Evolutionary conservation across 176 grass and related monocot species (phyloP).

Genomic region (Saccharum officinarum): DNA sequence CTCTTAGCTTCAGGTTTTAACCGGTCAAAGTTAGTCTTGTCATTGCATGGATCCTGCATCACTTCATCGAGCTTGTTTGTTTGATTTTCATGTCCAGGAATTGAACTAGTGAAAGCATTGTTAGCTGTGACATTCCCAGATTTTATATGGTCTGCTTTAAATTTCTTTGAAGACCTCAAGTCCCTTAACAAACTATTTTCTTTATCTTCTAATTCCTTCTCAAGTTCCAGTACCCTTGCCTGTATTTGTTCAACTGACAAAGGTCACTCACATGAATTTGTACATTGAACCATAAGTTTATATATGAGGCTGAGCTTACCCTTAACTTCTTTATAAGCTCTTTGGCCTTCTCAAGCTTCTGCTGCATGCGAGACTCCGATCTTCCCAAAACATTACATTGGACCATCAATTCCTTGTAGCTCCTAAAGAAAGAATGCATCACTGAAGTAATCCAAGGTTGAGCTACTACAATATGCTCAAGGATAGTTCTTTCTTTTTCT

Average conservation of each 20-base stretch:
- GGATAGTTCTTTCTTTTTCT: not conserved
- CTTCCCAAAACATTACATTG: slow-evolving; percentile 90
- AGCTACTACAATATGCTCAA: not conserved
- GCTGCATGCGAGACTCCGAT: slow-evolving; percentile 61
- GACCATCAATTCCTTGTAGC: slow-evolving; percentile 87
- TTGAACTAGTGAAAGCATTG: not conserved
- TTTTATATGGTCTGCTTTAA: slow-evolving; percentile 54
- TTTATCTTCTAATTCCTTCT: slow-evolving; percentile 77
- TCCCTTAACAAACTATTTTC: slow-evolving; percentile 75
- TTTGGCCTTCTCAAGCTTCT: slow-evolving; percentile 77
- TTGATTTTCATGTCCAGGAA: slow-evolving; percentile 23
- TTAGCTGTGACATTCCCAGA: slow-evolving; percentile 23
- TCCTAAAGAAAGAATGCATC: slow-evolving; percentile 50
- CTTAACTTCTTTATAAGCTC: slow-evolving; percentile 77
- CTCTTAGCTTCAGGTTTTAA: not conserved
- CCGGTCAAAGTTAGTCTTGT: not conserved
- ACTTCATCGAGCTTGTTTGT: slow-evolving; percentile 14
- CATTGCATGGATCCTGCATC: slow-evolving; percentile 18
- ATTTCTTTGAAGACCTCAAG: slow-evolving; percentile 73
- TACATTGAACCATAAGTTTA: not conserved
- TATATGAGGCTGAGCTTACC: slow-evolving; percentile 25
- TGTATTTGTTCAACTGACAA: slow-evolving; percentile 29
- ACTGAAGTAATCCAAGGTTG: slow-evolving; percentile 5
- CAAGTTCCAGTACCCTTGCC: slow-evolving; percentile 61
- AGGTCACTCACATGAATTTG: slow-evolving; percentile 12